Evolutionary conservation across 345 rosid genomes (phyloP).

Genomic region (Euphorbia lathyris): DNA sequence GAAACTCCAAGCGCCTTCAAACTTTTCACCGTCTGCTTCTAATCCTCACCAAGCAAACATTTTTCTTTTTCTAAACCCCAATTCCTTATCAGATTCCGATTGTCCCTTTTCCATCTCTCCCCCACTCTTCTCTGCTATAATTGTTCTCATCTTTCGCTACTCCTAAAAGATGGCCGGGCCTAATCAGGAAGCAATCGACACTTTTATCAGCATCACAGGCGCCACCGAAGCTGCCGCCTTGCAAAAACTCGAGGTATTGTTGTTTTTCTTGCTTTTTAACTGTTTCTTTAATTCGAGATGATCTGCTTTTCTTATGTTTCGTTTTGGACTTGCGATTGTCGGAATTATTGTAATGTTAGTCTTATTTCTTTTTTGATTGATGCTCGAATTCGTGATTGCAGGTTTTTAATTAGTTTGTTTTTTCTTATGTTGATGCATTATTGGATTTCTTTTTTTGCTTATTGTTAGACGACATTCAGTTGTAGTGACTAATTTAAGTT

Average conservation of each 20-base stretch:
- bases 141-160: neutral
- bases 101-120: neutral
- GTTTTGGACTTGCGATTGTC: no score
- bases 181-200: constrained; percentile 75
- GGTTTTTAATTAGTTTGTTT: constrained; percentile 11
- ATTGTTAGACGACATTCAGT: neutral
- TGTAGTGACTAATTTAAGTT: neutral
- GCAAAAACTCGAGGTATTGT: constrained; percentile 65
- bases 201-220: constrained; percentile 87
- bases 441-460: neutral
- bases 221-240: constrained; percentile 61
- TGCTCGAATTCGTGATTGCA: neutral
- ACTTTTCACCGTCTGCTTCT: neutral
- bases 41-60: neutral
- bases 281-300: neutral
- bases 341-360: neutral
- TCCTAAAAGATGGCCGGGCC: constrained; percentile 56
- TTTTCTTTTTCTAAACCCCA: neutral
- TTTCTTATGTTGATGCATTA: neutral
- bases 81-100: neutral
- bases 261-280: neutral
- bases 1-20: neutral
- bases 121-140: neutral
- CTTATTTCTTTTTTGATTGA: neutral
- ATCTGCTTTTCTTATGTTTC: neutral